These are phyloP conservation scores for Neoascochyta sp. DNA, from an alignment of 2,329 filamentous ascomycete genomes.

Conservation along the genomic window DNA sequence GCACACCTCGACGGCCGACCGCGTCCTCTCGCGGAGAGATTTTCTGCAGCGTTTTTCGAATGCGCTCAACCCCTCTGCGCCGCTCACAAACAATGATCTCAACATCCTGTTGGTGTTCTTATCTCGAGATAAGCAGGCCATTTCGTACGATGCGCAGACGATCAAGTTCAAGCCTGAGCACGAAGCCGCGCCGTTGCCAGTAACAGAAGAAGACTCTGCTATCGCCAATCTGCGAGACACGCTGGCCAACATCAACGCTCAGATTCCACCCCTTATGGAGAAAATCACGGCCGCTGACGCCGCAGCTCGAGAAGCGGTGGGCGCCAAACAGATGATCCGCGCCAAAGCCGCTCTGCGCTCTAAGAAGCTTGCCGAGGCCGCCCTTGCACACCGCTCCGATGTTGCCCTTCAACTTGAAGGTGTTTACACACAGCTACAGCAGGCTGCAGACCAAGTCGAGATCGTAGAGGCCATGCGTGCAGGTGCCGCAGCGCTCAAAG, in stretches of 20 bases:
- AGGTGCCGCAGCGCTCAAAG: slow-evolving; percentile 67
- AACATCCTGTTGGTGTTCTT: slow-evolving; percentile 61
- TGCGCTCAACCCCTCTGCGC: slow-evolving; percentile 20
- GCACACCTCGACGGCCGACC: slow-evolving; percentile 33
- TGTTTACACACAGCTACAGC: slow-evolving; percentile 76
- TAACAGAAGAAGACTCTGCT: slow-evolving; percentile 74
- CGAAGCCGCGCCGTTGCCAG: slow-evolving; percentile 45
- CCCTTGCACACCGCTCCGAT: slow-evolving; percentile 66
- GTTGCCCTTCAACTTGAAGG: slow-evolving; percentile 79
- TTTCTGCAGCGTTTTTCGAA: slow-evolving; percentile 34
- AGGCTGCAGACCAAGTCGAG: slow-evolving; percentile 79
- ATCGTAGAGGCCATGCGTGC: slow-evolving; percentile 79
- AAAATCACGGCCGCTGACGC: slow-evolving; percentile 50
- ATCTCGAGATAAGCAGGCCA: slow-evolving; percentile 62
- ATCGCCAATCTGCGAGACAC: slow-evolving; percentile 78
- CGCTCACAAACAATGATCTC: slow-evolving; percentile 59
- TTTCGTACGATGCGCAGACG: slow-evolving; percentile 72
- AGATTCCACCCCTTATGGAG: slow-evolving; percentile 61
- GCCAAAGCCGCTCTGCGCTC: slow-evolving; percentile 76
- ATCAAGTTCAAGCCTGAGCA: slow-evolving; percentile 63
- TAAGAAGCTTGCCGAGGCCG: slow-evolving; percentile 76
- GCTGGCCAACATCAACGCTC: slow-evolving; percentile 61
- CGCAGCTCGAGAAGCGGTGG: slow-evolving; percentile 66
- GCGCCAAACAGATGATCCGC: slow-evolving; percentile 66
- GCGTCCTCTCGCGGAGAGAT: slow-evolving; percentile 33